Conservation (phyloP, 306 rosid genomes). For the Vicia villosa region DNA sequence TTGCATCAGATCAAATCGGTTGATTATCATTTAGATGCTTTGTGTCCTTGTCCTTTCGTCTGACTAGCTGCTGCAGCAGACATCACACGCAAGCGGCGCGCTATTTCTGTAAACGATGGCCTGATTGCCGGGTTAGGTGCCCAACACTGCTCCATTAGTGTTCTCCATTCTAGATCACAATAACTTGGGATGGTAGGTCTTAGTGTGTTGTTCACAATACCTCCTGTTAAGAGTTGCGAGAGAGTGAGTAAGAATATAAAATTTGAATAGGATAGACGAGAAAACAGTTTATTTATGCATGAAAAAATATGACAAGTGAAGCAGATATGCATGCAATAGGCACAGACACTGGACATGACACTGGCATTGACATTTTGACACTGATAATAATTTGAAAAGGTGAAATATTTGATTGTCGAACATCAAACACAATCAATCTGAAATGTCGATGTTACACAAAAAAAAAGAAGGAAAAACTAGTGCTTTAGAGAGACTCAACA, state of each 20-base stretch:
- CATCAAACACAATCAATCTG: too few relatives aligned
- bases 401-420: too few relatives aligned
- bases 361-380: background rate
- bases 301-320: background rate
- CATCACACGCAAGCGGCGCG: slow-evolving; percentile 76
- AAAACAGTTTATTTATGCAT: too few relatives aligned
- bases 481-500: slow-evolving; percentile 16
- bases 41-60: slow-evolving; percentile 73
- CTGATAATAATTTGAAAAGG: background rate
- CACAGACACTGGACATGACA: background rate
- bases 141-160: slow-evolving; percentile 97
- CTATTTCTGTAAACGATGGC: slow-evolving; percentile 91
- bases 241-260: background rate
- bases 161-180: slow-evolving; percentile 85
- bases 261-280: too few relatives aligned
- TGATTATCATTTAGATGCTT: slow-evolving; percentile 61
- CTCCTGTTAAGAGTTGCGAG: slow-evolving; percentile 55
- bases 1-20: slow-evolving; percentile 39
- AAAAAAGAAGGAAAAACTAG: too few relatives aligned
- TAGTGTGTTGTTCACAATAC: slow-evolving; percentile 88
- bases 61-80: slow-evolving; percentile 70
- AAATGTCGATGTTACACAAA: too few relatives aligned
- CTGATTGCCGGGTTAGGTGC: slow-evolving; percentile 87
- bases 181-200: slow-evolving; percentile 84
- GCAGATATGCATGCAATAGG: background rate